These are phyloP conservation scores for Suillus subaureus DNA, from an alignment of 768 basidiomycete genomes.

Conservation along the genomic window DNA sequence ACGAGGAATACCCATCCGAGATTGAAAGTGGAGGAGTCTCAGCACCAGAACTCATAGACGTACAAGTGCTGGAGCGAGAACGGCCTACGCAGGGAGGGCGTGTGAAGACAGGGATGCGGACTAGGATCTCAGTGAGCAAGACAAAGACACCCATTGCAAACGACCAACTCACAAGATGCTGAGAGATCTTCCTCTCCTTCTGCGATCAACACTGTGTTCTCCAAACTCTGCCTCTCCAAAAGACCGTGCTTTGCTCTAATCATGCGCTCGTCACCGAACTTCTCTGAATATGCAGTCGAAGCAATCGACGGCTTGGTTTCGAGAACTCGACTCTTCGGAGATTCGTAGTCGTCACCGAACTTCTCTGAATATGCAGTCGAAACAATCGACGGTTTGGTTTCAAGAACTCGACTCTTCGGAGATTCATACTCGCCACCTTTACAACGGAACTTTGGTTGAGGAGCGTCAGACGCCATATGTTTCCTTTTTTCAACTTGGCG, in stretches of 20 bases:
- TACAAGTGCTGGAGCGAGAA: slow-evolving; percentile 72
- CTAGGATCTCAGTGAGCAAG: slow-evolving; percentile 25
- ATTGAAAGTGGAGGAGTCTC: slow-evolving; percentile 73
- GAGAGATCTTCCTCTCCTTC: slow-evolving; percentile 60
- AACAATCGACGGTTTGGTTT: slow-evolving; percentile 62
- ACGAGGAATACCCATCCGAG: slow-evolving; percentile 65
- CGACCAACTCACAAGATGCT: slow-evolving; percentile 46
- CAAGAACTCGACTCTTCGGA: slow-evolving; percentile 51
- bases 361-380: slow-evolving; percentile 58
- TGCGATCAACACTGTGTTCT: slow-evolving; percentile 64
- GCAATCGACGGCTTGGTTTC: slow-evolving; percentile 64
- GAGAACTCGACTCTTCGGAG: slow-evolving; percentile 52
- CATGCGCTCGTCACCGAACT: slow-evolving; percentile 72
- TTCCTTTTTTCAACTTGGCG: slow-evolving; percentile 66
- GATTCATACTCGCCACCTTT: slow-evolving; percentile 33
- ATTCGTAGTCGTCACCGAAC: slow-evolving; percentile 48
- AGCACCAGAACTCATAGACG: slow-evolving; percentile 58
- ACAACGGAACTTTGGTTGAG: slow-evolving; percentile 39
- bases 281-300: slow-evolving; percentile 55
- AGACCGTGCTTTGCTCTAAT: slow-evolving; percentile 63
- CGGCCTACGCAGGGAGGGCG: slow-evolving; percentile 52
- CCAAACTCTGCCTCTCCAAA: slow-evolving; percentile 65
- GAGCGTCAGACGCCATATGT: slow-evolving; percentile 35
- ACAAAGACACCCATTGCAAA: neutral
- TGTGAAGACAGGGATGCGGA: slow-evolving; percentile 55